Evolutionary conservation across 495 filamentous ascomycete genomes (phyloP).

Genomic region (Penicillium roqueforti): DNA sequence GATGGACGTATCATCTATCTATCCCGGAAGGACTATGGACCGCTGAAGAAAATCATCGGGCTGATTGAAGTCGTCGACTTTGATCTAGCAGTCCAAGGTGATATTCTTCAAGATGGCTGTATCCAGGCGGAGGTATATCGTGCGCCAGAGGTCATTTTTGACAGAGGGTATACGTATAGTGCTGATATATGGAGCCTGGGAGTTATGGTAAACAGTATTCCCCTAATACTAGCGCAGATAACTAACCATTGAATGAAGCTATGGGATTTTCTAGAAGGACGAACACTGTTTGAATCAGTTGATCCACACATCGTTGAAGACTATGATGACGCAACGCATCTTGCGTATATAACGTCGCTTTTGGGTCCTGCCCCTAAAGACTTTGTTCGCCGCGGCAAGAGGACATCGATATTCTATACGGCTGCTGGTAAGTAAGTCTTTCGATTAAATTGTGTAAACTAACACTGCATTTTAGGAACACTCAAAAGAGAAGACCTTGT

Average conservation of each 20-base stretch:
- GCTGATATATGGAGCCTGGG: constrained; percentile 47
- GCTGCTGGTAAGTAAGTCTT: constrained; percentile 6
- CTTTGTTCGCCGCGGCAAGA: constrained; percentile 16
- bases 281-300: constrained; percentile 22
- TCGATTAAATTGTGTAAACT: not conserved
- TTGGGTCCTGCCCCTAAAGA: constrained; percentile 34
- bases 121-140: constrained; percentile 41
- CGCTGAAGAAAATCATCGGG: constrained; percentile 6
- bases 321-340: constrained; percentile 28
- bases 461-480: constrained; percentile 4
- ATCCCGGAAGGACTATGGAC: constrained; percentile 16
- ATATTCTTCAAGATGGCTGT: constrained; percentile 24
- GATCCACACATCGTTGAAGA: constrained; percentile 14
- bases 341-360: constrained; percentile 35
- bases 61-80: constrained; percentile 22
- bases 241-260: constrained; percentile 20
- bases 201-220: constrained; percentile 28
- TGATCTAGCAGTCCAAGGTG: constrained; percentile 19
- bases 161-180: constrained; percentile 32
- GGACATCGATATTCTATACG: constrained; percentile 20
- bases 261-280: constrained; percentile 32
- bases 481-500: constrained; percentile 12
- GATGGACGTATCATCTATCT: constrained; percentile 21
- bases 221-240: not conserved
- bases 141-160: constrained; percentile 44